These are phyloP conservation scores for Coniochaeta ligniaria DNA, from an alignment of 2,329 filamentous ascomycete genomes.

Conservation along the genomic window DNA sequence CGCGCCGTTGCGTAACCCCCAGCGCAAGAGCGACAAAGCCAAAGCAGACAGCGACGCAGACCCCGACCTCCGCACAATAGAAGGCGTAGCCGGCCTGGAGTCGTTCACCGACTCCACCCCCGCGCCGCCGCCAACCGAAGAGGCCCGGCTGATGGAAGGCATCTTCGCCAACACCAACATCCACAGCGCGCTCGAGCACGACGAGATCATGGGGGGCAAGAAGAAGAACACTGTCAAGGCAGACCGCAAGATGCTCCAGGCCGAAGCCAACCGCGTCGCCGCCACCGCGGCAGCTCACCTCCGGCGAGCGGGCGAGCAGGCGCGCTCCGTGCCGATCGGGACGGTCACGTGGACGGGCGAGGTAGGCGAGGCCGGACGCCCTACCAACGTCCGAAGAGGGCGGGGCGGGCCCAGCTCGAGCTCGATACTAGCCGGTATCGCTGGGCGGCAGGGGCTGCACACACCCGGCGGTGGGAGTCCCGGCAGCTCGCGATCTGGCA, in stretches of 20 bases:
- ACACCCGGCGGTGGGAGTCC: constrained; percentile 27
- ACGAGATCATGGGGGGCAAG: constrained; percentile 77
- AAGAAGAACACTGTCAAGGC: constrained; percentile 55
- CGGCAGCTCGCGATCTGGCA: constrained; percentile 37
- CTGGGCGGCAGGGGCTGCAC: constrained; percentile 47
- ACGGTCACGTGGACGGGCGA: constrained; percentile 92
- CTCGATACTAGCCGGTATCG: constrained; percentile 48
- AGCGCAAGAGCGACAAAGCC: neutral
- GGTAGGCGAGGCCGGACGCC: constrained; percentile 69
- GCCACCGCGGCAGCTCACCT: constrained; percentile 71
- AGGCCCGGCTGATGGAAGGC: constrained; percentile 77
- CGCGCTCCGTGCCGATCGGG: constrained; percentile 67
- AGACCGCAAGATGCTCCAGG: constrained; percentile 70
- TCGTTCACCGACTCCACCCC: constrained; percentile 49
- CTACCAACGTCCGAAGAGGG: constrained; percentile 38
- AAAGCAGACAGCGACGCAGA: neutral
- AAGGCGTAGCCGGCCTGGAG: constrained; percentile 58
- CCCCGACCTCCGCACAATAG: constrained; percentile 17
- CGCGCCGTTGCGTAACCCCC: neutral
- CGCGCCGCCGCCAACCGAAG: constrained; percentile 37
- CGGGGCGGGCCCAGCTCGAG: constrained; percentile 46
- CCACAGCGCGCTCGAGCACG: constrained; percentile 88
- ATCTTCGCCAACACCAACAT: constrained; percentile 83
- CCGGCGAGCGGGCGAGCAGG: constrained; percentile 63
- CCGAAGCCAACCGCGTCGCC: constrained; percentile 75